Conservation (phyloP, 1,139 yeast species). For the Zygosaccharomyces sapae region DNA sequence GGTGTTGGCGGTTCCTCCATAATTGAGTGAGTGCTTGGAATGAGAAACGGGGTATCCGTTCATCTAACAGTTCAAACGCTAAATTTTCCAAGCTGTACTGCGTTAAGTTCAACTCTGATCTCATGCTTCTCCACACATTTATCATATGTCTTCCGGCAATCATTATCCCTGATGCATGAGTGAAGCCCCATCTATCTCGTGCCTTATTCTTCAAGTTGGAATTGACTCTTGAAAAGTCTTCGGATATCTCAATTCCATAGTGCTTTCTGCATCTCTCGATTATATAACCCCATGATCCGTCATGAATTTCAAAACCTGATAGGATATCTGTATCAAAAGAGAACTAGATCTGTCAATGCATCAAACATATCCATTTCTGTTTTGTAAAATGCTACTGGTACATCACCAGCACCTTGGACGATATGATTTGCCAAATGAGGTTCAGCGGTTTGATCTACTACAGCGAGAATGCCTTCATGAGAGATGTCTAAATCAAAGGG, state of each 20-base stretch:
- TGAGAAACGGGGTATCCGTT: constrained; percentile 60
- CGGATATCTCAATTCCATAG: constrained; percentile 51
- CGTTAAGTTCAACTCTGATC: constrained; percentile 57
- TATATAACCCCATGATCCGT: constrained; percentile 84
- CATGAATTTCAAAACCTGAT: constrained; percentile 79
- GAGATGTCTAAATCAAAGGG: constrained; percentile 34
- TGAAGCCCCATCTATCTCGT: constrained; percentile 77
- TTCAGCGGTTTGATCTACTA: constrained; percentile 8
- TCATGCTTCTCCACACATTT: constrained; percentile 76
- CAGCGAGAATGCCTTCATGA: constrained; percentile 39
- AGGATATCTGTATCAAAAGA: constrained; percentile 81
- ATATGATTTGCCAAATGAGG: constrained; percentile 9
- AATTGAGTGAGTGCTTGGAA: constrained; percentile 50
- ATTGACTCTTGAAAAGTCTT: constrained; percentile 50
- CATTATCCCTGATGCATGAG: constrained; percentile 65
- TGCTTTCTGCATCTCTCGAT: constrained; percentile 55
- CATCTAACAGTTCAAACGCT: constrained; percentile 61
- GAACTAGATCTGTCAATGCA: constrained; percentile 52
- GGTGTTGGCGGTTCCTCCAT: constrained; percentile 38
- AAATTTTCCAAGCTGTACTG: constrained; percentile 78
- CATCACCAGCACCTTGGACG: constrained; percentile 17
- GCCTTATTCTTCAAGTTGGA: constrained; percentile 48
- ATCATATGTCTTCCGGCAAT: constrained; percentile 78
- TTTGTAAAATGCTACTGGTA: constrained; percentile 37
- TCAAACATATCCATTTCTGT: constrained; percentile 56